Evolutionary conservation across 179 eudicot species (phyloP).

Genomic region (Actinidia arguta): DNA sequence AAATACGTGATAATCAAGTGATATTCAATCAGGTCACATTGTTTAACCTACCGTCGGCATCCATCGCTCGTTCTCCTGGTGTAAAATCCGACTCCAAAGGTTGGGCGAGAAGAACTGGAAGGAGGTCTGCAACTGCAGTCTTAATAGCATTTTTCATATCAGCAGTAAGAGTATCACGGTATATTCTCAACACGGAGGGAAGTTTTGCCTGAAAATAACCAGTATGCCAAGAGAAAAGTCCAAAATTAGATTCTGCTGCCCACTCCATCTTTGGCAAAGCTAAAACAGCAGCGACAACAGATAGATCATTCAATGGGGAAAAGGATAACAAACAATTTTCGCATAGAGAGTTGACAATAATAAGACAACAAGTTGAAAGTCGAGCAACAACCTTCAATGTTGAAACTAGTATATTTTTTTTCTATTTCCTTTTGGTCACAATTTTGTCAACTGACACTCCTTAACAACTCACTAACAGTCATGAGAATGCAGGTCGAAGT

Average conservation of each 20-base stretch:
- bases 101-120: slow-evolving; percentile 76
- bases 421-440: too few species aligned
- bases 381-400: neutral
- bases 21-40: neutral
- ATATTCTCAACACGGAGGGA: slow-evolving; percentile 89
- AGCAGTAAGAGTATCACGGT: slow-evolving; percentile 91
- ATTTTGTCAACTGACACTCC: neutral
- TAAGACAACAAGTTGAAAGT: neutral
- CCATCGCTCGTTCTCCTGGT: slow-evolving; percentile 75
- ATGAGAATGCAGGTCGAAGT: neutral
- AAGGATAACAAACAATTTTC: neutral
- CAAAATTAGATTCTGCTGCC: neutral
- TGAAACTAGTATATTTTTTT: neutral
- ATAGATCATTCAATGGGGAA: neutral
- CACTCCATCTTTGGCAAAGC: neutral
- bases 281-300: slow-evolving; percentile 5
- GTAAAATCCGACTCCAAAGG: slow-evolving; percentile 64
- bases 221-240: slow-evolving; percentile 22
- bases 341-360: neutral
- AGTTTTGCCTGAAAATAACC: slow-evolving; percentile 78
- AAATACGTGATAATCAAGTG: neutral
- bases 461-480: neutral
- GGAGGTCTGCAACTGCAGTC: slow-evolving; percentile 78
- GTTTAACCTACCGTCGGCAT: slow-evolving; percentile 74
- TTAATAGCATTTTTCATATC: slow-evolving; percentile 97